phyloP scores from a whole-genome alignment of 306 rosid genomes.

The Mimosa pudica region DNA sequence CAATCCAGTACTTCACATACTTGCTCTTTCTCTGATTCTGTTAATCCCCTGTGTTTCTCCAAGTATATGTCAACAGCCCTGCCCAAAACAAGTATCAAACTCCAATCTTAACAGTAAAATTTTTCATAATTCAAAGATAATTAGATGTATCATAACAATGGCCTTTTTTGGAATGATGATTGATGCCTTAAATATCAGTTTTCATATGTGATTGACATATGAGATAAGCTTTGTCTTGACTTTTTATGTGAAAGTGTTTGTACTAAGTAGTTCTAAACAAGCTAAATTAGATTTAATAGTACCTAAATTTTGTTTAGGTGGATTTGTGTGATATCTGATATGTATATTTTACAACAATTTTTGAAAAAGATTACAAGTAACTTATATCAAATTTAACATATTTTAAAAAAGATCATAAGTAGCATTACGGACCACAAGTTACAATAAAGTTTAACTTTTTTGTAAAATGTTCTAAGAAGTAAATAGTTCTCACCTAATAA shows the following conservation, averaged over 20 bases:
- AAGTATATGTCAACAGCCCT: constrained; percentile 51
- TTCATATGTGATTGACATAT: no score
- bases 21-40: constrained; percentile 52
- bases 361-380: no score
- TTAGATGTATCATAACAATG: not conserved
- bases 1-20: constrained; percentile 51
- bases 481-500: not conserved
- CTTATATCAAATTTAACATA: no score
- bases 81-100: not conserved
- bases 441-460: not conserved
- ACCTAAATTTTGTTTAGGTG: no score
- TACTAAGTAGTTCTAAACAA: no score
- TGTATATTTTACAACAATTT: no score
- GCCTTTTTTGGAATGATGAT: no score
- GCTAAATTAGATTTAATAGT: no score
- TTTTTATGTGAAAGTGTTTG: no score
- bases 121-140: not conserved
- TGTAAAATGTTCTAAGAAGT: not conserved
- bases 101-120: not conserved
- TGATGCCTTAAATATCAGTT: no score
- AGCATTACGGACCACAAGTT: not conserved
- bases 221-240: no score
- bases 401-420: not conserved
- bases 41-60: constrained; percentile 43
- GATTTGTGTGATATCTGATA: no score